A percentile compares a stretch with the other conserved stretches of the same genome.
phyloP scores from a whole-genome alignment of 2,329 filamentous ascomycete species.

The Calonectria pseudoturangicola region DNA sequence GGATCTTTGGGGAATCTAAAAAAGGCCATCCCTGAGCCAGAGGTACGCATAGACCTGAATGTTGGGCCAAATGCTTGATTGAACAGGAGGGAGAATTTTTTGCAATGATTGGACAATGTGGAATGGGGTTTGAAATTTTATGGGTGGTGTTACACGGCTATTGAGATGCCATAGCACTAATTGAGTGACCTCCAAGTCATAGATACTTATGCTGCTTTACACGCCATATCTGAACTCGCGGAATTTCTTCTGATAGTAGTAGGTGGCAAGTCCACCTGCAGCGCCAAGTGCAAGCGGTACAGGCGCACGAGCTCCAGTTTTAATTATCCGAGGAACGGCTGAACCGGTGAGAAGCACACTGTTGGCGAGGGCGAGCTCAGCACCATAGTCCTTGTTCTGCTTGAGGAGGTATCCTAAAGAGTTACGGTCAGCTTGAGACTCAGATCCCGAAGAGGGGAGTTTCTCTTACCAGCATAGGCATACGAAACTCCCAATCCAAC shows the following conservation, averaged over 20 bases:
- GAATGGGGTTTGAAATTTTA: neutral
- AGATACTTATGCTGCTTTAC: neutral
- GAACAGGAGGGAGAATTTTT: too few species aligned
- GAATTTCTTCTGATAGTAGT: conserved; percentile 65
- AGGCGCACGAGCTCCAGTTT: conserved; percentile 61
- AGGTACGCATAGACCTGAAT: too few species aligned
- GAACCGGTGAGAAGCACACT: conserved; percentile 62
- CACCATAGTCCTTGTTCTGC: conserved; percentile 64
- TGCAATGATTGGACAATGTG: neutral
- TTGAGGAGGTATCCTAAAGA: conserved; percentile 63
- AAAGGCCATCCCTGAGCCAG: too few species aligned
- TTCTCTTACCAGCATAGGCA: conserved; percentile 50
- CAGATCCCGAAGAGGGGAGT: too few species aligned
- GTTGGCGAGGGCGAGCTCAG: conserved; percentile 64
- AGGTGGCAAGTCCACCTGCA: conserved; percentile 60
- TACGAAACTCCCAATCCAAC: conserved; percentile 52
- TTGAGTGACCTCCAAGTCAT: neutral
- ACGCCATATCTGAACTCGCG: conserved; percentile 60
- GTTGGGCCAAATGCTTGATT: too few species aligned
- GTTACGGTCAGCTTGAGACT: neutral
- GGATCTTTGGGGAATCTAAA: neutral
- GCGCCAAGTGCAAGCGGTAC: conserved; percentile 60
- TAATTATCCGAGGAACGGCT: conserved; percentile 61
- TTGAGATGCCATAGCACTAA: neutral
- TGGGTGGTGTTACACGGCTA: neutral